Base-by-base conservation (phyloP, 2,329 filamentous ascomycete species). In the Elsinoe australis region DNA sequence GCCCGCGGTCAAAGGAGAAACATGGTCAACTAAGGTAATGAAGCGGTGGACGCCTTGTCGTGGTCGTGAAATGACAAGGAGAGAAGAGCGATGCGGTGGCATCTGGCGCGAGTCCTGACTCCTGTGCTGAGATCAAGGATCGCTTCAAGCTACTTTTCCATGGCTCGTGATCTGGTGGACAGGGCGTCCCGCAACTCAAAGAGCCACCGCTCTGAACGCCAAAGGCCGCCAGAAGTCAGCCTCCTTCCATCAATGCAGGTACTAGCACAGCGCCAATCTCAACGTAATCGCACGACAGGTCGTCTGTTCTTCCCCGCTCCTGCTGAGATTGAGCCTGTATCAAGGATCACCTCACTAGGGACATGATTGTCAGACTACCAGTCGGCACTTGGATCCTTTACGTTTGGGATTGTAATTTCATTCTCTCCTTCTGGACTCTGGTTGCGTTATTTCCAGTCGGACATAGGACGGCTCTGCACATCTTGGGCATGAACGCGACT, bases 91-190 rank as follows among this genome's bases (percentile, higher is more conserved):
- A n/a, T n/a, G 36, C 36, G 36, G 21, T 41, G 36, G 36, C 36
- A 41, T 41, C 6, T 41, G 12, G 21, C 36, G 32, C 14, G 17
- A 44, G 15, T 21, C n/a, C n/a, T n/a, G n/a, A n/a, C n/a, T 29
- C 22, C 14, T 15, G 39, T 26, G 24, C 12, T 14, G 14, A 44
- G 39, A 44, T 44, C 24, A 44, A 44, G 24, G 39, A 44, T 44
- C 39, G 39, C 39, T 44, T 44, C 21, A 32, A 44, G 39, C 39
- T 44, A 24, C 39, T 29, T 17, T 15, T 44, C 26, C 22, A 44
- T 32, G 39, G 39, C 39, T 44, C 28, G 39, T 44, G 39, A 44
- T 44, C 39, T 24, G 26, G 28, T 44, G 39, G 39, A 44, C 39
- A 44, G 26, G 39, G 39, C 39, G 39, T 44, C 39, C 39, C 39